A percentile compares a stretch with the other conserved stretches of the same genome.
Evolutionary conservation across 768 basidiomycete genomes (phyloP).

Genomic region (Hemileccinum impolitum): DNA sequence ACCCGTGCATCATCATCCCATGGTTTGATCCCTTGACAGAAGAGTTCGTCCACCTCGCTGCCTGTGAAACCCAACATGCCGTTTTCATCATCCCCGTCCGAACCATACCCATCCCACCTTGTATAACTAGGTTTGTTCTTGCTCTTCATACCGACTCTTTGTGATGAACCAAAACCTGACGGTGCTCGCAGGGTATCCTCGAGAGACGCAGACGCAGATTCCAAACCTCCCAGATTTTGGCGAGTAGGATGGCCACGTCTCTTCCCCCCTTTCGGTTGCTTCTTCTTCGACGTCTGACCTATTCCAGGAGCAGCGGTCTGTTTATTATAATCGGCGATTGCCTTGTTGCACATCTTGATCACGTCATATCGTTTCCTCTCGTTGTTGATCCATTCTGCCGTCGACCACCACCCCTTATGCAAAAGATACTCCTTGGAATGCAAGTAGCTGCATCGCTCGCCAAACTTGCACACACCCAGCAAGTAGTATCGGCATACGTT

Average conservation of each 20-base stretch:
- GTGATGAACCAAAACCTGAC: too few species aligned
- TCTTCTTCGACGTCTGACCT: constrained; percentile 2
- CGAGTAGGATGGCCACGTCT: neutral
- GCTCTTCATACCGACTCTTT: neutral
- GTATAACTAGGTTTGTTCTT: neutral
- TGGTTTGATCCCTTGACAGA: constrained; percentile 40
- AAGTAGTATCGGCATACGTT: constrained; percentile 48
- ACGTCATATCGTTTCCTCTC: neutral
- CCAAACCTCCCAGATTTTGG: neutral
- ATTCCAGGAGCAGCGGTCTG: neutral
- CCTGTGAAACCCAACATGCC: constrained; percentile 27
- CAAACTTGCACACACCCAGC: constrained; percentile 39
- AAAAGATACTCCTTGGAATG: constrained; percentile 47
- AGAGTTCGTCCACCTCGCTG: constrained; percentile 34
- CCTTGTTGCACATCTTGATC: neutral
- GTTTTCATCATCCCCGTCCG: neutral
- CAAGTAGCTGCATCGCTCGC: constrained; percentile 43
- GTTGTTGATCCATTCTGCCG: constrained; percentile 5
- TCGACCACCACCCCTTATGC: constrained; percentile 45
- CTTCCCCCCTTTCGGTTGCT: constrained; percentile 6
- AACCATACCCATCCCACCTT: neutral
- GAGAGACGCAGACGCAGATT: too few species aligned
- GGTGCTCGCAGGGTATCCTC: too few species aligned
- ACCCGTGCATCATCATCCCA: constrained; percentile 45
- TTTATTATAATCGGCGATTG: neutral